phyloP scores from a whole-genome alignment of 352 stramenopile species.

The Phytophthora hybrid region DNA sequence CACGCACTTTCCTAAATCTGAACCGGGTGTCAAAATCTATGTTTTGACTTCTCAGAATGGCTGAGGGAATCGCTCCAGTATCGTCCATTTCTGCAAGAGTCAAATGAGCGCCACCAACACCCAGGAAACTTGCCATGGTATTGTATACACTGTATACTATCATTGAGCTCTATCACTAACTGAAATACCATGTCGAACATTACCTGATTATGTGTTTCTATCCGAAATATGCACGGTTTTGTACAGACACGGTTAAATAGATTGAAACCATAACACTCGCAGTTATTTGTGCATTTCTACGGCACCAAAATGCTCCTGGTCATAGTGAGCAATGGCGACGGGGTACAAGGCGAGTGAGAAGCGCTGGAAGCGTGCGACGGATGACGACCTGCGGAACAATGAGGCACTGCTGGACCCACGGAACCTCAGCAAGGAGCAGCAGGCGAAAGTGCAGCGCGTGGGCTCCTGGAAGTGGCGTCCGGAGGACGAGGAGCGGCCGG shows the following conservation, averaged over 20 bases:
- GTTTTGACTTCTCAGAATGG: no score
- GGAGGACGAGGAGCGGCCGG: conserved; percentile 39
- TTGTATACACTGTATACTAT: no score
- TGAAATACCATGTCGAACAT: no score
- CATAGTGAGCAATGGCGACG: conserved; percentile 24
- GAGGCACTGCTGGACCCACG: conserved; percentile 53
- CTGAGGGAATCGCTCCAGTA: no score
- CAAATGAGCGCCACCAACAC: no score
- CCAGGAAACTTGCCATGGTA: no score
- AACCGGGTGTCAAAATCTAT: no score
- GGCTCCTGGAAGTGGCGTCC: conserved; percentile 48
- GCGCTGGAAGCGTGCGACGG: conserved; percentile 65
- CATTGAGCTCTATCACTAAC: no score
- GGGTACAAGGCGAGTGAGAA: conserved; percentile 82
- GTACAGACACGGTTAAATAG: neutral
- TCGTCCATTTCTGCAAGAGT: no score
- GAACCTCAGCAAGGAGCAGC: conserved; percentile 39
- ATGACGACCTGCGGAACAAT: conserved; percentile 40
- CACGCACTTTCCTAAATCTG: no score
- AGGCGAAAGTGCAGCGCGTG: conserved; percentile 40
- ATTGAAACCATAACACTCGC: neutral
- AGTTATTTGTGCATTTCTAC: conserved; percentile 9
- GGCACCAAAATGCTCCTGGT: neutral
- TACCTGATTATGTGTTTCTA: no score
- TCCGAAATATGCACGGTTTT: no score